Evolutionary conservation across 371 early-diverging fungal species (phyloP).

Genomic region (Nosema muscidifuracis): DNA sequence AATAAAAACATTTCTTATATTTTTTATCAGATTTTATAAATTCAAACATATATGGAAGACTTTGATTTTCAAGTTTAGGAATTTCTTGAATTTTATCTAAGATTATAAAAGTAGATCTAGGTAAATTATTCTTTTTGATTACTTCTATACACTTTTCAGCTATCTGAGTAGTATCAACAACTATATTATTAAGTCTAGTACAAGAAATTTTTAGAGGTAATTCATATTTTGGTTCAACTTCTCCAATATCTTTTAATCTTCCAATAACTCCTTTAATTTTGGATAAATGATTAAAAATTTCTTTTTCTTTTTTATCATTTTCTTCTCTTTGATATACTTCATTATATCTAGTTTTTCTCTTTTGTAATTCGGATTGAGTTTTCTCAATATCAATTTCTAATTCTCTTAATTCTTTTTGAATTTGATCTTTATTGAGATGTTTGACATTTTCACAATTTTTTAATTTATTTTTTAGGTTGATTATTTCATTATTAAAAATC

Average conservation of each 20-base stretch:
- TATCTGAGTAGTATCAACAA: slow-evolving; percentile 82
- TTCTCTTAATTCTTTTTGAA: slow-evolving; percentile 12
- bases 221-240: slow-evolving; percentile 83
- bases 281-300: slow-evolving; percentile 33
- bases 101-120: slow-evolving; percentile 81
- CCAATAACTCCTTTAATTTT: slow-evolving; percentile 66
- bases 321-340: slow-evolving; percentile 34
- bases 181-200: slow-evolving; percentile 78
- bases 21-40: slow-evolving; percentile 45
- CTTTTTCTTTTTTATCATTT: slow-evolving; percentile 28
- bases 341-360: slow-evolving; percentile 23
- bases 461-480: slow-evolving; percentile 10
- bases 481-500: not conserved
- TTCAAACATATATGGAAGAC: slow-evolving; percentile 14
- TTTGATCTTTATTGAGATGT: not conserved
- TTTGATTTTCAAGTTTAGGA: slow-evolving; percentile 13
- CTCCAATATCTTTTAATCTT: slow-evolving; percentile 85
- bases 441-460: slow-evolving; percentile 33
- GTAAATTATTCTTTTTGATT: slow-evolving; percentile 67
- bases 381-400: slow-evolving; percentile 26
- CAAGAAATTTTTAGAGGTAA: slow-evolving; percentile 88
- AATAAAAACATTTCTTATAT: slow-evolving; percentile 41
- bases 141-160: slow-evolving; percentile 71
- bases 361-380: slow-evolving; percentile 32
- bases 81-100: slow-evolving; percentile 64